Evolutionary conservation across 352 stramenopile species (phyloP).

Genomic region (Phytophthora boehmeriae): DNA sequence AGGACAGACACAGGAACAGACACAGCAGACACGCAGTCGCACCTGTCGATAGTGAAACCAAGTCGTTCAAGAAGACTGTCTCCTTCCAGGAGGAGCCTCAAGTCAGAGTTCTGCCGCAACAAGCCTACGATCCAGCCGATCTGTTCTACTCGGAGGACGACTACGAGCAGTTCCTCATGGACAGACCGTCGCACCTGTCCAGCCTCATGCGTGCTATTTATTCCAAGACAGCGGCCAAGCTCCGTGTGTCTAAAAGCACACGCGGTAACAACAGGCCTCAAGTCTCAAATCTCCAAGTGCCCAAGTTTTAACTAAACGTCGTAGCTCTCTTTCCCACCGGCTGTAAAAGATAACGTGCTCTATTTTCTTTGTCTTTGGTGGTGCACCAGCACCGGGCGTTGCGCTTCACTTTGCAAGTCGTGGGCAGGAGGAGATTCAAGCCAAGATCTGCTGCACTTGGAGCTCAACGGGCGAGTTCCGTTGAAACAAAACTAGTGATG

Average conservation of each 20-base stretch:
- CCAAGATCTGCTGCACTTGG: too few species aligned
- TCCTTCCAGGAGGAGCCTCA: slow-evolving; percentile 59
- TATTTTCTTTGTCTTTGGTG: too few species aligned
- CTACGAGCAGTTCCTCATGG: slow-evolving; percentile 64
- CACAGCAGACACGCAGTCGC: slow-evolving; percentile 17
- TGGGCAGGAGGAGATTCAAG: too few species aligned
- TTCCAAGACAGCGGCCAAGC: slow-evolving; percentile 59
- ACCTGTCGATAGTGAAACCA: not conserved
- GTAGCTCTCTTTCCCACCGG: not conserved
- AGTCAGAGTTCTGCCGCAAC: slow-evolving; percentile 47
- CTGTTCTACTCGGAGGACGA: slow-evolving; percentile 63
- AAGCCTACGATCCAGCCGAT: slow-evolving; percentile 55
- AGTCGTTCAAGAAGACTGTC: slow-evolving; percentile 50
- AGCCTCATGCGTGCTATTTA: slow-evolving; percentile 60
- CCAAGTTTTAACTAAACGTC: not conserved
- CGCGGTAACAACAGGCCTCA: slow-evolving; percentile 25
- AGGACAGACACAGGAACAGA: slow-evolving; percentile 12
- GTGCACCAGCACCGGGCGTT: not conserved
- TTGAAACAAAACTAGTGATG: not conserved
- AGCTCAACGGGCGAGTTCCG: not conserved
- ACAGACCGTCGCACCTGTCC: slow-evolving; percentile 47
- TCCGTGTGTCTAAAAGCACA: slow-evolving; percentile 52
- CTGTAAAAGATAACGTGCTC: too few species aligned
- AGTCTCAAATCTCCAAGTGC: not conserved
- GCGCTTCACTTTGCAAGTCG: too few species aligned